Evolutionary conservation across 257 asterid genomes (phyloP).

Genomic region (Solanum chiquidenum): DNA sequence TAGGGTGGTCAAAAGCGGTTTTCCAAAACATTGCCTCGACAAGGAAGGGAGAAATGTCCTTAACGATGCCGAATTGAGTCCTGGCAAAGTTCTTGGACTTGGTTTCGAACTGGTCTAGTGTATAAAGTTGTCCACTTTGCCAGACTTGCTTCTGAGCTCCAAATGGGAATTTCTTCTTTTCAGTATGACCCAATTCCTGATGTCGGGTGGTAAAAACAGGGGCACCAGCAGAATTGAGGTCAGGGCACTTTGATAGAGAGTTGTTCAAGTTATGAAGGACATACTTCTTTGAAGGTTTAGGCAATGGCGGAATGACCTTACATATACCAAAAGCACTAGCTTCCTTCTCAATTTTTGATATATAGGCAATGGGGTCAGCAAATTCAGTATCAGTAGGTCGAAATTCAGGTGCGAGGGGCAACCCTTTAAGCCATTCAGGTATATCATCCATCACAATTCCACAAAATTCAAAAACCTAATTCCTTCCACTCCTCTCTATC

Average conservation of each 20-base stretch:
- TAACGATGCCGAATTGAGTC: constrained; percentile 53
- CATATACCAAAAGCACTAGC: constrained; percentile 95
- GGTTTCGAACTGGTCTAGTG: constrained; percentile 84
- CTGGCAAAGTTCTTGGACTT: constrained; percentile 73
- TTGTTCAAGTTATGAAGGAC: constrained; percentile 74
- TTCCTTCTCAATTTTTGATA: constrained; percentile 91
- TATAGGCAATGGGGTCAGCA: constrained; percentile 95
- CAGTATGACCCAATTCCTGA: constrained; percentile 75
- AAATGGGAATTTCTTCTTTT: constrained; percentile 33
- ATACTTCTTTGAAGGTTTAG: constrained; percentile 78
- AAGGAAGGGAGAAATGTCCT: constrained; percentile 69
- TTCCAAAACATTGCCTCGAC: constrained; percentile 90
- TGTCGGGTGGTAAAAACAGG: constrained; percentile 90
- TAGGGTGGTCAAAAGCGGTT: constrained; percentile 74
- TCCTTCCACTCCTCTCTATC: background rate
- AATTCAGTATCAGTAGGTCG: constrained; percentile 93
- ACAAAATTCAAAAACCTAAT: background rate
- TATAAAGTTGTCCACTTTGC: constrained; percentile 96
- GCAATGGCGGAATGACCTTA: constrained; percentile 90
- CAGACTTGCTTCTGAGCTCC: constrained; percentile 77
- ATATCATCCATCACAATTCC: constrained; percentile 42
- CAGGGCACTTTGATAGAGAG: constrained; percentile 78
- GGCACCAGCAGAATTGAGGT: constrained; percentile 11
- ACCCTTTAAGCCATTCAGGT: constrained; percentile 78
- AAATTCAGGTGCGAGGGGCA: constrained; percentile 97